phyloP scores from a whole-genome alignment of 805 yeast species.

The Maudiozyma bulderi region DNA sequence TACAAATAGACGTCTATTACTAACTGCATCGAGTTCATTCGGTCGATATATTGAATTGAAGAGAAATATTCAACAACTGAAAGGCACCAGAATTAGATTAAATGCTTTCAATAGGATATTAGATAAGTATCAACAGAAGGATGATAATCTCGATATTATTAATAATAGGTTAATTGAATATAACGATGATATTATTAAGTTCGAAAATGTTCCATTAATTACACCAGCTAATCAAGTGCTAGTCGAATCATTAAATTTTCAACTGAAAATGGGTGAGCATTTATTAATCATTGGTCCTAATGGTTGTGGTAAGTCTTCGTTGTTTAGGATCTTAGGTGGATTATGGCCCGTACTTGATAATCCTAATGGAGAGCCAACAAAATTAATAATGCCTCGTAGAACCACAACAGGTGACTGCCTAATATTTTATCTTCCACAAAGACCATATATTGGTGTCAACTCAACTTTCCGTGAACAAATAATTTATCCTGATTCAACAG shows the following conservation, averaged over 20 bases:
- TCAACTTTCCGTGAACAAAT: slow-evolving; percentile 74
- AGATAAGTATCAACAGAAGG: slow-evolving; percentile 23
- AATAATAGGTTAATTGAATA: slow-evolving; percentile 27
- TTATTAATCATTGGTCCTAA: slow-evolving; percentile 88
- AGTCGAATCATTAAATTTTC: slow-evolving; percentile 56
- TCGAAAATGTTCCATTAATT: slow-evolving; percentile 65
- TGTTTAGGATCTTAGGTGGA: slow-evolving; percentile 85
- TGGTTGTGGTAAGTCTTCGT: slow-evolving; percentile 91
- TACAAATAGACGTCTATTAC: slow-evolving; percentile 73
- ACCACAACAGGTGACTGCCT: slow-evolving; percentile 27
- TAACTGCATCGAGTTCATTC: slow-evolving; percentile 79
- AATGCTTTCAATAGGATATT: slow-evolving; percentile 59
- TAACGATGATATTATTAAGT: slow-evolving; percentile 55
- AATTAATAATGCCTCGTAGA: slow-evolving; percentile 25
- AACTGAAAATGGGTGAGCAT: slow-evolving; percentile 73
- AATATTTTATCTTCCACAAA: slow-evolving; percentile 84
- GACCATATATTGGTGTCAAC: slow-evolving; percentile 69
- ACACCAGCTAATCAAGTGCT: slow-evolving; percentile 78
- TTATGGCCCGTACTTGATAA: slow-evolving; percentile 74
- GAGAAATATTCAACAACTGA: slow-evolving; percentile 70
- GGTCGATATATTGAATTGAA: slow-evolving; percentile 81
- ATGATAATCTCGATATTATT: neutral
- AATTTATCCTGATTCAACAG: slow-evolving; percentile 71
- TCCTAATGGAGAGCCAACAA: slow-evolving; percentile 53
- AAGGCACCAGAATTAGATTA: slow-evolving; percentile 73